A percentile compares a stretch with the other conserved stretches of the same genome.
These are phyloP conservation scores for Phylloporus arenicola DNA, from an alignment of 768 basidiomycete genomes.

Conservation along the genomic window DNA sequence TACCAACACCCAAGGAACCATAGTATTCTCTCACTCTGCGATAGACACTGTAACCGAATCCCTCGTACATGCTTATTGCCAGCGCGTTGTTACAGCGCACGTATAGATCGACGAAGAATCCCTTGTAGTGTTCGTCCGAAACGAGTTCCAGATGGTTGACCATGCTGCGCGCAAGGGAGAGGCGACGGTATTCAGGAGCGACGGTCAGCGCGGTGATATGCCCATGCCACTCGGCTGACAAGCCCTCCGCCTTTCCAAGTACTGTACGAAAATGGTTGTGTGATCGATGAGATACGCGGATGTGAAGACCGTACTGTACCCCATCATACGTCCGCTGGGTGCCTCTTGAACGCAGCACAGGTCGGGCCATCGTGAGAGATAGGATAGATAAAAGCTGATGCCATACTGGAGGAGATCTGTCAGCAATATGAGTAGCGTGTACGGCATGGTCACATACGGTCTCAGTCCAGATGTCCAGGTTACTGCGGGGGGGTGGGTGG, in stretches of 20 bases:
- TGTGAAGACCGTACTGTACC: conserved; percentile 64
- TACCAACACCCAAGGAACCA: conserved; percentile 67
- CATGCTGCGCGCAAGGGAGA: conserved; percentile 82
- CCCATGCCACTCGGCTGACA: conserved; percentile 74
- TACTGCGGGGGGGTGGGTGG: conserved; percentile 43
- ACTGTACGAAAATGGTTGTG: conserved; percentile 43
- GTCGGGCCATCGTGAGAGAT: conserved; percentile 90
- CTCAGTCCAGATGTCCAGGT: conserved; percentile 96
- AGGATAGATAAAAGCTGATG: conserved; percentile 82
- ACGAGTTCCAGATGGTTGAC: conserved; percentile 82
- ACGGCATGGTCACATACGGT: conserved; percentile 54
- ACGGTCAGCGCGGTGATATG: conserved; percentile 96
- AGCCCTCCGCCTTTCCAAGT: conserved; percentile 89
- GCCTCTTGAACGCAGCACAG: conserved; percentile 80
- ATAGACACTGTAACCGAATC: conserved; percentile 90
- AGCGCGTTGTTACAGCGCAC: conserved; percentile 83
- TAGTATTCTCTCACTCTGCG: conserved; percentile 89
- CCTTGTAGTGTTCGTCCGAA: conserved; percentile 74
- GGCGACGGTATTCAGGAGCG: conserved; percentile 86
- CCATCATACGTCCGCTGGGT: conserved; percentile 81
- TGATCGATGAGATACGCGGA: conserved; percentile 5
- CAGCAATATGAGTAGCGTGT: background rate
- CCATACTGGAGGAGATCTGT: conserved; percentile 54
- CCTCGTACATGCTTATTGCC: conserved; percentile 90
- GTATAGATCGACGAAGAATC: conserved; percentile 92